Evolutionary conservation across 73 alveolate species (phyloP), one percentile per base, ranked within the genome.

Genomic region (Loxodes magnus): DNA sequence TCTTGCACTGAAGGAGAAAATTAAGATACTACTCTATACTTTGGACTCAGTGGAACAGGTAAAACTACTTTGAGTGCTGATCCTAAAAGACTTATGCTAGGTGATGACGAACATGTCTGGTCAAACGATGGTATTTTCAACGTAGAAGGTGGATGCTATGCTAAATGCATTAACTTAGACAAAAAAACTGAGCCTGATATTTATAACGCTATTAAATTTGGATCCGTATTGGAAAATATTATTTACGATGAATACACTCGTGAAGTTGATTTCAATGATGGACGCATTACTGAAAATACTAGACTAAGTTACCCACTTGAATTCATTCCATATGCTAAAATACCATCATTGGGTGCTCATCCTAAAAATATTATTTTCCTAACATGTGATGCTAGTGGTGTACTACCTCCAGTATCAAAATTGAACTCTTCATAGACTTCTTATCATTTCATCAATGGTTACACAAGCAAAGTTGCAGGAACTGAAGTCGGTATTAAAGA

Each of bases 21-120:
- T 15, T 96, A 94, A 28, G 98, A 90, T 49, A 86, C 86, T 26
- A 72, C 96, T 15, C 39, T 90, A 35, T 74, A 86, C 43, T 90
- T 90, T 65, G 98, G 98, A n/a, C 85, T 90, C 28, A 72, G 93
- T 19, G 98, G 98, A 30, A 90, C 98, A 19, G 98, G 96, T 17
- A 90, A 90, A 74, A 90, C 98, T 16, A 90, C 98, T 4, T 63
- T 86, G 63, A 55, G 86, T 28, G 97, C 97, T 22, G 97, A 88
- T 51, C 93, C 94, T 12, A 70, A 71, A 25, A 81, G 96, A 69
- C 39, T 37, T 29, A 73, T 90, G 62, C 81, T 90, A 34, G 98
- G 98, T 27, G 98, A 90, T 74, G 98, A 86, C 60, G 98, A 90
- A 77, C 98, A 90, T 43, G 83, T 84, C 52, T 90, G 98, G 96